Evolutionary conservation across 1,284 basidiomycete genomes (phyloP), one percentile per base, ranked within the genome.

Genomic region (Microbotryum lychnidis-dioicae): DNA sequence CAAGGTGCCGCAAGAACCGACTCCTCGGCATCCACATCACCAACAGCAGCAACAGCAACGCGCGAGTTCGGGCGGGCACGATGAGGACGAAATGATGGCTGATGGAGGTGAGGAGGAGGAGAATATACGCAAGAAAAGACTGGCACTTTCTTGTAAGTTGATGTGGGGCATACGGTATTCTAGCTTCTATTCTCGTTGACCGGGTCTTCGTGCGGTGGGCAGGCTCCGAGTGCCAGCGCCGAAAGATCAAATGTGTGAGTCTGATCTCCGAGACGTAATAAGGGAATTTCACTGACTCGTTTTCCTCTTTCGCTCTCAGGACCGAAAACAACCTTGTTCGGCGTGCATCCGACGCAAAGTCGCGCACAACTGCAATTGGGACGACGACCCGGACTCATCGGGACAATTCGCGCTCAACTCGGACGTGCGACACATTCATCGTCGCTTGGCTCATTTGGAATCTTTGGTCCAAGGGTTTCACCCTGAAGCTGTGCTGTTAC

Each of bases 171-270:
- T 29, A 27, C 21, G 27, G 3, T 8, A 25, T 31, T 29, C 16
- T 2, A 16, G 29, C 16, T 14, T n/a, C n/a, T 10, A 29, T 42
- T 42, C 18, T 6, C 3, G 12, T 42, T 42, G 37, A 31, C 31
- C 1, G 7, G 7, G 31, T 31, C 0, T 10, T 2, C 31, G 8
- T 31, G 8, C 6, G 31, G 31, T 31, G 8, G 31, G 31, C 16
- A 42, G 37, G 37, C 37, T 42, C 37, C 14, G 18, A 50, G 6
- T 67, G 66, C 27, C 53, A 45, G 7, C 14, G 63, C 25, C 33
- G 63, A 21, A 62, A 64, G 57, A 68, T 68, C 59, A 64, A 62
- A 42, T 68, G 62, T 44, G 62, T 57, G 10, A 47, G 61, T 23
- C 48, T 12, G 31, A 10, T 10, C 49, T 49, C n/a, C 29, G 10